Percentiles rank a stretch among this genome's conserved stretches.
Evolutionary conservation across 176 grass and related monocot genomes (phyloP).

Genomic region (Melocanna baccifera): DNA sequence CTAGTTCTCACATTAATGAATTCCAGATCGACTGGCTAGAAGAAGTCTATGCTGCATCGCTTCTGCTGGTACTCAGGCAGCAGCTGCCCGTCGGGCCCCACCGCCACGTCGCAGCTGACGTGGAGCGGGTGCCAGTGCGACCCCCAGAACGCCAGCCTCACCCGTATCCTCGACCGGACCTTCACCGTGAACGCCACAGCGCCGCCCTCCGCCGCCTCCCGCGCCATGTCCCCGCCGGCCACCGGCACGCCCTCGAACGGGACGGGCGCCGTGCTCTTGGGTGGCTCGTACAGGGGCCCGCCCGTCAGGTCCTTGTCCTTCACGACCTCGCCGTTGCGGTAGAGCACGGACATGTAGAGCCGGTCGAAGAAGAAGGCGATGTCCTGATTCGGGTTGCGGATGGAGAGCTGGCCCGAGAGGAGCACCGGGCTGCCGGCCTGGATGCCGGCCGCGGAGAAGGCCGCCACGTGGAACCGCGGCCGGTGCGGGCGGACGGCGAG

Average conservation of each 20-base stretch:
- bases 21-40: slow-evolving; percentile 26
- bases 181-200: slow-evolving; percentile 49
- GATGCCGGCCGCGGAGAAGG: slow-evolving; percentile 54
- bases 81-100: slow-evolving; percentile 58
- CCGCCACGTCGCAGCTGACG: slow-evolving; percentile 58
- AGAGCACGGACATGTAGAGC: slow-evolving; percentile 48
- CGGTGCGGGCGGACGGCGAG: slow-evolving; percentile 80
- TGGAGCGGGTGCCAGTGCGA: slow-evolving; percentile 59
- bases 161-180: slow-evolving; percentile 53
- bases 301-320: slow-evolving; percentile 27
- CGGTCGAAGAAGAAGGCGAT: slow-evolving; percentile 65
- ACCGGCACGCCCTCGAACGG: slow-evolving; percentile 29
- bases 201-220: slow-evolving; percentile 11
- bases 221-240: slow-evolving; percentile 12
- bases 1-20: background rate
- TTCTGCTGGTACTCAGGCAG: slow-evolving; percentile 36
- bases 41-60: slow-evolving; percentile 67
- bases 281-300: slow-evolving; percentile 47
- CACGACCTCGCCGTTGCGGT: slow-evolving; percentile 47
- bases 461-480: slow-evolving; percentile 68
- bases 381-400: slow-evolving; percentile 69
- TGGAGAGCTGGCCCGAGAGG: slow-evolving; percentile 42
- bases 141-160: slow-evolving; percentile 57
- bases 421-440: slow-evolving; percentile 2
- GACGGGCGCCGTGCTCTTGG: slow-evolving; percentile 53